Evolutionary conservation across 495 filamentous ascomycete species (phyloP), one percentile per base, ranked within the genome.

Genomic region (Darksidea phi): DNA sequence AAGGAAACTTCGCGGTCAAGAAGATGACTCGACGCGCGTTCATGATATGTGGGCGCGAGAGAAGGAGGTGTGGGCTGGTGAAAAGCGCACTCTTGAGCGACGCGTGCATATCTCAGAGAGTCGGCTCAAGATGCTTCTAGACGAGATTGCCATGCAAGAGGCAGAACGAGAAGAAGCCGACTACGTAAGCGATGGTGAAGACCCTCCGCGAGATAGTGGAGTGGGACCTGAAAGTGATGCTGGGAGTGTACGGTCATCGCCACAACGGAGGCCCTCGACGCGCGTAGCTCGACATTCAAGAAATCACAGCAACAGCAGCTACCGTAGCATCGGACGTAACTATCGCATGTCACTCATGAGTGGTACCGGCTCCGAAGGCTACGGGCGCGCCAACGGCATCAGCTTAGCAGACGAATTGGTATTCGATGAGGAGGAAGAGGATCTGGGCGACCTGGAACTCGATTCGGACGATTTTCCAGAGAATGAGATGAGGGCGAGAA

Each of bases 391-490:
- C 18, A 85, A 85, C 51, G 88, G 88, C 8, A 66, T 91, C 37
- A 94, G 86, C 64, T 75, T 98, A 41, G 94, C 94, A 8, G 90
- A 97, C 65, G 94, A 98, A 78, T 79, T 98, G 59, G 85, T 86
- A 51, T 86, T 95, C 41, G 90, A 89, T 56, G 88, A 88, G 47
- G 88, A 88, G 50, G 86, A 87, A 49, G 70, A 75, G 71, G 78
- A 77, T 26, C 20, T 73, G 23, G 73, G 73, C 32, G 71, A 75
- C 12, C 57, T 75, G 37, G 73, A 74, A 43, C 66, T 63, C 13
- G 69, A 76, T 63, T 61, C 57, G n/a, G 73, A 75, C 37, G 71
- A 71, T 20, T 69, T 69, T 21, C 59, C 72, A 12, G 74, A 76
- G 48, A 62, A 70, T 15, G 74, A 76, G 47, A 68, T 71, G 59